Conservation (phyloP, 345 rosid species). For the Salix arbutifolia region DNA sequence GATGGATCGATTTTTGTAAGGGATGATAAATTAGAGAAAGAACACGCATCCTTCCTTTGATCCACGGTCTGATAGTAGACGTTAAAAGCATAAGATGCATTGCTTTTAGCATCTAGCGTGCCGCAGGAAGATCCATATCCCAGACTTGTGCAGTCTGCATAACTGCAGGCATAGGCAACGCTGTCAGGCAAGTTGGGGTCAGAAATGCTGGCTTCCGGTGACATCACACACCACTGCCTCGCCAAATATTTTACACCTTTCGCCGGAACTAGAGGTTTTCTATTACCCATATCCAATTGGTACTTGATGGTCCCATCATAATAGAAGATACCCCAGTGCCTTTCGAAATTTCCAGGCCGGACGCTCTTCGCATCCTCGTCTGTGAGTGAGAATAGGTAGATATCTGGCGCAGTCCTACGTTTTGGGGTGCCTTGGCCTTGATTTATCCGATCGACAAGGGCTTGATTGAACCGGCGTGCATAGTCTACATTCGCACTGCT, state of each 20-base stretch:
- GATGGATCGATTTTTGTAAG: conserved; percentile 21
- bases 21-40: conserved; percentile 8
- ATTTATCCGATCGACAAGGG: conserved; percentile 61
- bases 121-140: conserved; percentile 24
- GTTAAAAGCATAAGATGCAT: conserved; percentile 27
- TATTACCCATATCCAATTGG: conserved; percentile 9
- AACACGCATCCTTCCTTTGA: conserved; percentile 16
- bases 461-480: conserved; percentile 87
- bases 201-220: conserved; percentile 10
- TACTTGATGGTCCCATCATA: conserved; percentile 74
- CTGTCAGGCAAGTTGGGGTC: conserved; percentile 13
- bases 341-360: conserved; percentile 82
- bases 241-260: conserved; percentile 12
- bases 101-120: conserved; percentile 4
- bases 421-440: conserved; percentile 84
- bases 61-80: conserved; percentile 17
- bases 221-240: conserved; percentile 22
- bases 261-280: conserved; percentile 15
- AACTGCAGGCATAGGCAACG: conserved; percentile 12
- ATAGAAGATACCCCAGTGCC: conserved; percentile 83
- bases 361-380: conserved; percentile 87
- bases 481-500: conserved; percentile 58
- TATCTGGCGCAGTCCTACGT: conserved; percentile 68
- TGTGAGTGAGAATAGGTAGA: conserved; percentile 70
- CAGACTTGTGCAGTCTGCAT: conserved; percentile 18